phyloP scores from a whole-genome alignment of 148 eudicot genomes.

The Amaranthus palmeri region DNA sequence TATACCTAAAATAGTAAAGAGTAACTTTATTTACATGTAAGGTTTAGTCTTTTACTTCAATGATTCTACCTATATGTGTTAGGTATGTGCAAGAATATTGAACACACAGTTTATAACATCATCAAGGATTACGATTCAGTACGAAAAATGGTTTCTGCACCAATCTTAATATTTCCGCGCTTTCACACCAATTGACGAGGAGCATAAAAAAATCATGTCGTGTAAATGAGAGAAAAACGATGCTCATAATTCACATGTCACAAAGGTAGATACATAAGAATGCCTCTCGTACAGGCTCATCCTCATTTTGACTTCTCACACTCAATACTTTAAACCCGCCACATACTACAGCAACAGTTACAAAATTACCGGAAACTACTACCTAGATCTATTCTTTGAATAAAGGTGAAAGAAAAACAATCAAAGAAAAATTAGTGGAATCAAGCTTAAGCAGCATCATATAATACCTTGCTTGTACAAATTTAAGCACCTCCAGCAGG shows the following conservation, averaged over 20 bases:
- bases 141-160: too few relatives aligned
- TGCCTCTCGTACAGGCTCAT: conserved; percentile 30
- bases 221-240: neutral
- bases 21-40: too few relatives aligned
- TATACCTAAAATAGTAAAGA: too few relatives aligned
- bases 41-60: too few relatives aligned
- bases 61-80: too few relatives aligned
- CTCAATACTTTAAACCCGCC: conserved; percentile 29
- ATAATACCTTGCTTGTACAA: conserved; percentile 23
- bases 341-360: conserved; percentile 19
- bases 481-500: conserved; percentile 20
- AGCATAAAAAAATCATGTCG: too few relatives aligned
- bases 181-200: too few relatives aligned
- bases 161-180: too few relatives aligned
- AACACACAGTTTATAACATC: too few relatives aligned
- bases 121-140: too few relatives aligned
- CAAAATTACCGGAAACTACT: conserved; percentile 32
- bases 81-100: too few relatives aligned
- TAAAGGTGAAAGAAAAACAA: conserved; percentile 9
- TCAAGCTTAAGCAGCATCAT: conserved; percentile 21
- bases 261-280: conserved; percentile 31
- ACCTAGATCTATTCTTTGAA: conserved; percentile 31
- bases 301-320: conserved; percentile 24
- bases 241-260: neutral
- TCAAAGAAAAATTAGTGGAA: conserved; percentile 3